These are phyloP conservation scores for Urostyla sp. DNA, from an alignment of 73 alveolate species.

Conservation along the genomic window DNA sequence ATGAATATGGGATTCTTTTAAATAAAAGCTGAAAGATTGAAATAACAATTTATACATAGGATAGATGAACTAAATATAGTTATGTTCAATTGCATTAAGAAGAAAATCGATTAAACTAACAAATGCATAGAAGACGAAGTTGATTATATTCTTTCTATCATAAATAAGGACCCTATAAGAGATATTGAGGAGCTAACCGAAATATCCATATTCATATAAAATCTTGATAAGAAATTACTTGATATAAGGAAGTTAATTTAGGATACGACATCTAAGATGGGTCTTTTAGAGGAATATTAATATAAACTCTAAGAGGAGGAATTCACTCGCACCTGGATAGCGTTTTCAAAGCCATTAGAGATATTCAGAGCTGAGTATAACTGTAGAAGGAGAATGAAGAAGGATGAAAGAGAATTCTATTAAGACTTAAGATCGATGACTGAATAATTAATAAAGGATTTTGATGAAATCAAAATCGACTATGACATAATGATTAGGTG, in stretches of 20 bases:
- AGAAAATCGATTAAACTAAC: slow-evolving; percentile 71
- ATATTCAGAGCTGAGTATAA: slow-evolving; percentile 63
- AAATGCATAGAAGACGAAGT: slow-evolving; percentile 76
- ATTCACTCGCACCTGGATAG: slow-evolving; percentile 76
- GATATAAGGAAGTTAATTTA: slow-evolving; percentile 64
- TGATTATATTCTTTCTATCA: slow-evolving; percentile 65
- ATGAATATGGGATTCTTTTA: slow-evolving; percentile 56
- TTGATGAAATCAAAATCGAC: slow-evolving; percentile 58
- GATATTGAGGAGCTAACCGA: slow-evolving; percentile 81
- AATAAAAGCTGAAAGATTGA: slow-evolving; percentile 36
- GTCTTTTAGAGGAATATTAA: slow-evolving; percentile 76
- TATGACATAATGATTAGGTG: slow-evolving; percentile 54
- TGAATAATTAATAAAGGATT: slow-evolving; percentile 27
- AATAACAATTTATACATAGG: slow-evolving; percentile 37
- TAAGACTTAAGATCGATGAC: slow-evolving; percentile 70
- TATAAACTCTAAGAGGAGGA: slow-evolving; percentile 71
- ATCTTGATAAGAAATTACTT: slow-evolving; percentile 70
- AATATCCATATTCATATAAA: slow-evolving; percentile 68
- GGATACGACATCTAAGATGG: slow-evolving; percentile 73
- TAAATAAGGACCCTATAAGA: slow-evolving; percentile 74
- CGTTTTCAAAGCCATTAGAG: slow-evolving; percentile 75
- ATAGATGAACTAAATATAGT: slow-evolving; percentile 42
- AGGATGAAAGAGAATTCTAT: slow-evolving; percentile 75
- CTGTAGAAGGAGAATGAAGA: slow-evolving; percentile 66
- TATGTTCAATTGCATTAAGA: slow-evolving; percentile 65